Evolutionary conservation across 306 rosid genomes (phyloP), one percentile per base, ranked within the genome.

Genomic region (Castanopsis chinensis): DNA sequence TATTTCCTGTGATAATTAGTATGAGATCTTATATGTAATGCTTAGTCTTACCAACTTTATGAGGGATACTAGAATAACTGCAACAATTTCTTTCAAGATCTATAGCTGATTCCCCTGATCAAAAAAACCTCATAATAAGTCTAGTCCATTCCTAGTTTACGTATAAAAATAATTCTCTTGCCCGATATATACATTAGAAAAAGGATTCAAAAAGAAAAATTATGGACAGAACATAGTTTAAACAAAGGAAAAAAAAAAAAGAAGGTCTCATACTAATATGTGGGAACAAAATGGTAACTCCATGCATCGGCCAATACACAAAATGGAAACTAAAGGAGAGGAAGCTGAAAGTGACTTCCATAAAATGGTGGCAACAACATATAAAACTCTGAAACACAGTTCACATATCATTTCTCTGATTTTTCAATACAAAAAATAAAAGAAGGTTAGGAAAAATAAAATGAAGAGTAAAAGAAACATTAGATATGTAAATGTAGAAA

Each of bases 41-140:
- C n/a, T n/a, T n/a, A n/a, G n/a, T n/a, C n/a, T n/a, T n/a, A n/a
- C n/a, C n/a, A n/a, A 79, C 99, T 94, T 60, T 90, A 81, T 6
- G 98, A 92, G 81, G 98, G 94, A 94, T 72, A 88, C 90, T 91
- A 82, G 97, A 94, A 88, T 92, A 92, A n/a, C n/a, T n/a, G n/a
- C n/a, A n/a, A n/a, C n/a, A n/a, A n/a, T n/a, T n/a, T n/a, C n/a
- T n/a, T n/a, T 92, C 99, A 61, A 91, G 97, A 89, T 94, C 97
- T 81, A 94, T 83, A 80, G 93, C 92, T 76, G 99, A 95, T 87
- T 95, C 99, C 68, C 92, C 97, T 7, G 97, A 88, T 79, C 86
- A 86, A 56, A 93, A 92, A 60, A 68, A 78, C 88, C 91, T 92
- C 83, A 75, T 81, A 84, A 76, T 87, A 70, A 81, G 83, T 78